These are phyloP conservation scores for Chalaropsis thielavioides DNA, from an alignment of 2,329 filamentous ascomycete genomes.

Conservation along the genomic window DNA sequence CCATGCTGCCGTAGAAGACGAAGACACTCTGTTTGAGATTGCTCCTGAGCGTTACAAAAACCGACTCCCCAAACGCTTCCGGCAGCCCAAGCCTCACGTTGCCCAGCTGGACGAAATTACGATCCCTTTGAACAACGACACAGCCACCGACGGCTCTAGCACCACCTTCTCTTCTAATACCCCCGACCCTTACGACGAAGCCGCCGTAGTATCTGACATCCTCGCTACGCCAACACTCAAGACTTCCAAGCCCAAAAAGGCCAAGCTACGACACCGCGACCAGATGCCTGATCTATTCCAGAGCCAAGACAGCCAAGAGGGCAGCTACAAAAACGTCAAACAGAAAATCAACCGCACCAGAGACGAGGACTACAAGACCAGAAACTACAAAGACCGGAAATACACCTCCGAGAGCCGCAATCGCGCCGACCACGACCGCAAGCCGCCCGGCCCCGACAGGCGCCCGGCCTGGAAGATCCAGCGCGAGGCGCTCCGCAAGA, in stretches of 20 bases:
- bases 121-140: not conserved
- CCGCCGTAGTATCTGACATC: not conserved
- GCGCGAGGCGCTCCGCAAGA: slow-evolving; percentile 58
- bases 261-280: slow-evolving; percentile 11
- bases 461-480: slow-evolving; percentile 54
- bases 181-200: not conserved
- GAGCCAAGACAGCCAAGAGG: not conserved
- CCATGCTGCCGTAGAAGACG: not conserved
- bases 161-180: not conserved
- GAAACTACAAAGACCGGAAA: not conserved
- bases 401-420: no score
- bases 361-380: not conserved
- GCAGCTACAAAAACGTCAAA: not conserved
- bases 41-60: not conserved
- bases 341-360: not conserved
- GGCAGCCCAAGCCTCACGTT: not conserved
- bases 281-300: not conserved
- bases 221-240: slow-evolving; percentile 5
- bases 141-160: not conserved
- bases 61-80: not conserved
- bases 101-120: not conserved
- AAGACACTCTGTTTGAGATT: slow-evolving; percentile 4
- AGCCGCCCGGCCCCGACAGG: slow-evolving; percentile 6
- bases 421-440: not conserved
- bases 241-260: slow-evolving; percentile 5